These are phyloP conservation scores for Pyrenochaeta sp. DNA, from an alignment of 2,329 filamentous ascomycete genomes.

Conservation along the genomic window DNA sequence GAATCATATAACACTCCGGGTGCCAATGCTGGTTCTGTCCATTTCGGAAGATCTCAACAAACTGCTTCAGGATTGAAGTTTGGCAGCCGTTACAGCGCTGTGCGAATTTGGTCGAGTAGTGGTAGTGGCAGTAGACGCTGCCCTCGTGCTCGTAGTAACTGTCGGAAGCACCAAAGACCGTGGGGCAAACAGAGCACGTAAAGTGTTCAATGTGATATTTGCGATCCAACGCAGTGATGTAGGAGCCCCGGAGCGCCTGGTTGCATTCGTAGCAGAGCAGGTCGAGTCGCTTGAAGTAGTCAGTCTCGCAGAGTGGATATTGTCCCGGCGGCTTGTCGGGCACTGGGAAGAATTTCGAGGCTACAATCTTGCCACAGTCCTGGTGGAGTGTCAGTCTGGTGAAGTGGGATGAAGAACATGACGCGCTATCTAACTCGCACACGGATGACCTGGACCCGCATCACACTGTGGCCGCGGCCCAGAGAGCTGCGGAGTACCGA, in stretches of 20 bases:
- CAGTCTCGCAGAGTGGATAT: slow-evolving; percentile 94
- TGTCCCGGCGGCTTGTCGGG: slow-evolving; percentile 89
- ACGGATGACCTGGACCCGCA: not conserved
- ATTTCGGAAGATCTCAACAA: slow-evolving; percentile 98
- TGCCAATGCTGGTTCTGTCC: slow-evolving; percentile 99
- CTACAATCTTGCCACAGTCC: slow-evolving; percentile 97
- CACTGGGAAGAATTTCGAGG: slow-evolving; percentile 98
- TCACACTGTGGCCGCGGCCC: too few relatives aligned
- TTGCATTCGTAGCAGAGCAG: slow-evolving; percentile 92
- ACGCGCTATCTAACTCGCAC: not conserved
- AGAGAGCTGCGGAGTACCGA: too few relatives aligned
- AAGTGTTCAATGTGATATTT: slow-evolving; percentile 99
- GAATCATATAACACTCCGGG: slow-evolving; percentile 99
- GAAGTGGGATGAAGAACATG: too few relatives aligned
- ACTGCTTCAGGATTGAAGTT: slow-evolving; percentile 96
- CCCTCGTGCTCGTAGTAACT: slow-evolving; percentile 99
- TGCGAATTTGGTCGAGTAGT: slow-evolving; percentile 97
- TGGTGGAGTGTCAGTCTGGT: slow-evolving; percentile 50
- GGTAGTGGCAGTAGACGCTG: slow-evolving; percentile 96
- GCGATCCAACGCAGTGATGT: slow-evolving; percentile 95
- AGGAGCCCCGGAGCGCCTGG: slow-evolving; percentile 90
- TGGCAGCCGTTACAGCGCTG: slow-evolving; percentile 97
- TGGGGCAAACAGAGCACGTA: slow-evolving; percentile 95
- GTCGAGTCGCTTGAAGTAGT: slow-evolving; percentile 93
- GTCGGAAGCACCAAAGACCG: slow-evolving; percentile 97